Evolutionary conservation across 129 eudicot species (phyloP), one percentile per base, ranked within the genome.

Genomic region (sunflower (Helianthus annuus)): DNA sequence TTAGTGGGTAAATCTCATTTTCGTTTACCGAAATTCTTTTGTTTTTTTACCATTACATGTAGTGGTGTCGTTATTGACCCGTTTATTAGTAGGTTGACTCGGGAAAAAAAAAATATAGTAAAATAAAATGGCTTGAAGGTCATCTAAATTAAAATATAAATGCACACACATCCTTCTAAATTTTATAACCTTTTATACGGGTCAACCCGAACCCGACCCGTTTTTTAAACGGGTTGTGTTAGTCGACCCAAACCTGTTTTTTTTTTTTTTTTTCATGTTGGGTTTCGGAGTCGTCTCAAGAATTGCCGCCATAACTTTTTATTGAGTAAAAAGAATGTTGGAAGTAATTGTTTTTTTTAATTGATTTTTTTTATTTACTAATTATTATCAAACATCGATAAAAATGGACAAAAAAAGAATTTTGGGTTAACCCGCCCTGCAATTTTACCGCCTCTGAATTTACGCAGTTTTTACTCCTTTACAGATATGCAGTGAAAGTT

Each of bases 401-500:
- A 1, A 7, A 40, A 40, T 40, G 45, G 24, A 39, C 68, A 16
- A 12, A 7, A 48, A 11, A 2, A 4, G 22, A 27, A 27, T 32
- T 32, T 32, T 32, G 36, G 36, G 36, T 32, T 32, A 32, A 32
- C 36, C 4, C 36, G 0, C 36, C 4, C 36, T 32, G 36, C 36
- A 32, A 2, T 15, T 46, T 46, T 29, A 6, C 10, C 5, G 1
- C 58, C 10, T 16, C 17, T 68, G 3, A n/a, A 15, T 67, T 4
- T 24, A 48, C 17, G 38, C 14, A 5, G 16, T 2, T 29, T 64
- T 27, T 48, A 64, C 38, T 2, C 54, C 39, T 48, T 68, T 78
- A 46, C 82, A 94, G 97, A 74, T 77, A 85, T 69, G 3, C 90
- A 3, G 87, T 93, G 49, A 93, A 93, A 85, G 72, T 90, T 65